Percentiles rank a stretch among this genome's conserved stretches.
Evolutionary conservation across 352 stramenopile genomes (phyloP).

Genomic region (Globisporangium takayamanum): DNA sequence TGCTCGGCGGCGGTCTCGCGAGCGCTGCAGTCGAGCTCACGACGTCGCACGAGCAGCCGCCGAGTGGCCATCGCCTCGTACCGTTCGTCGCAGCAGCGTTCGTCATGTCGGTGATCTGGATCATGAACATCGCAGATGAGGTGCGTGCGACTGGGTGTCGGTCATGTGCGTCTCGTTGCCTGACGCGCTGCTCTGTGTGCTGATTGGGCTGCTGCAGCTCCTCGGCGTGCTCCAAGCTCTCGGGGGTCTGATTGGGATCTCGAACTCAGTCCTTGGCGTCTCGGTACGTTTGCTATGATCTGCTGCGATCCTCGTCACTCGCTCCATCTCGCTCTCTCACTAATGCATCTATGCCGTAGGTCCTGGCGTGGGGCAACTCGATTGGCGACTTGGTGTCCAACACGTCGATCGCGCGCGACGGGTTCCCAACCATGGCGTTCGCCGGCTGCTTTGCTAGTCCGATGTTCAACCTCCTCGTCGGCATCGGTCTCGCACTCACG

Average conservation of each 20-base stretch:
- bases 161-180: not conserved
- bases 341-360: constrained; percentile 17
- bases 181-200: not conserved
- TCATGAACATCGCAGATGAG: constrained; percentile 83
- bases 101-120: constrained; percentile 83
- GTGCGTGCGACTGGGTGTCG: constrained; percentile 10
- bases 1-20: constrained; percentile 33
- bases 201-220: constrained; percentile 16
- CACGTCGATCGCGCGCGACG: constrained; percentile 69
- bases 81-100: constrained; percentile 72
- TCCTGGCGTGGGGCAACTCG: constrained; percentile 75
- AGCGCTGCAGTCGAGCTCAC: constrained; percentile 40
- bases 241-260: constrained; percentile 66
- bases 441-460: constrained; percentile 75
- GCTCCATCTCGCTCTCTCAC: not conserved
- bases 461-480: constrained; percentile 77
- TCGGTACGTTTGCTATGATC: constrained; percentile 42
- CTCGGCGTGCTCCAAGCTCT: constrained; percentile 69
- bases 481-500: constrained; percentile 59
- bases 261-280: constrained; percentile 65
- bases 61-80: constrained; percentile 34
- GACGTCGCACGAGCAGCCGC: constrained; percentile 37
- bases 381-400: constrained; percentile 77
- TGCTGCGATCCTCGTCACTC: not conserved
- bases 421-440: constrained; percentile 80